Evolutionary conservation across 495 filamentous ascomycete species (phyloP).

Genomic region (Lepidopterella palustris): DNA sequence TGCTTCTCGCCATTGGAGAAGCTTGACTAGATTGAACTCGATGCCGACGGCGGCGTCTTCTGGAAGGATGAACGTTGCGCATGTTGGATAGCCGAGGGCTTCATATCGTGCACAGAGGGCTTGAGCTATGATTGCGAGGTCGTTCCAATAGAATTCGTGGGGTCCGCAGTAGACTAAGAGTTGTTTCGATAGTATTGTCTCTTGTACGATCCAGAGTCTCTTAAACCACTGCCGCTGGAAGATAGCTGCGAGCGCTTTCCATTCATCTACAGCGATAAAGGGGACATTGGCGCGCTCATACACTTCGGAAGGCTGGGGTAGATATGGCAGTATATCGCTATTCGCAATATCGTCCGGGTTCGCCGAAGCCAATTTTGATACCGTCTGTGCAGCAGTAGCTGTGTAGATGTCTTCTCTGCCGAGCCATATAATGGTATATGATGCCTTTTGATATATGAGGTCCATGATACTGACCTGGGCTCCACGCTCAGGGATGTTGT

Average conservation of each 20-base stretch:
- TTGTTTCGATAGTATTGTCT: background rate
- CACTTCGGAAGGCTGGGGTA: background rate
- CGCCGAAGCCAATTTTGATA: background rate
- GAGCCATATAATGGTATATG: background rate
- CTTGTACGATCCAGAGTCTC: background rate
- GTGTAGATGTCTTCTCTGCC: background rate
- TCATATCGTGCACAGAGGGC: too few relatives aligned
- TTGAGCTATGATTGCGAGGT: too few relatives aligned
- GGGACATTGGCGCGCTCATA: background rate
- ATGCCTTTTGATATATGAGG: background rate
- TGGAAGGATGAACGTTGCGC: too few relatives aligned
- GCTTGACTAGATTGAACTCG: too few relatives aligned
- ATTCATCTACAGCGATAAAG: background rate
- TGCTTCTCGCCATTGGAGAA: too few relatives aligned
- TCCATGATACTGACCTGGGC: background rate
- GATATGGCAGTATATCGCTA: background rate
- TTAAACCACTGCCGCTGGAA: background rate
- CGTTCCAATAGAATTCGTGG: background rate
- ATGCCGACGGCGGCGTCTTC: too few relatives aligned
- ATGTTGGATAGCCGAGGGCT: background rate
- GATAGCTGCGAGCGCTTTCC: background rate
- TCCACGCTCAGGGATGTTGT: background rate
- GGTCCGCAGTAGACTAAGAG: background rate
- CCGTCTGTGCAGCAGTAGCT: background rate
- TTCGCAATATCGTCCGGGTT: background rate